Conservation (phyloP, 2,329 filamentous ascomycete species). For the Neocucurbitaria cava region DNA sequence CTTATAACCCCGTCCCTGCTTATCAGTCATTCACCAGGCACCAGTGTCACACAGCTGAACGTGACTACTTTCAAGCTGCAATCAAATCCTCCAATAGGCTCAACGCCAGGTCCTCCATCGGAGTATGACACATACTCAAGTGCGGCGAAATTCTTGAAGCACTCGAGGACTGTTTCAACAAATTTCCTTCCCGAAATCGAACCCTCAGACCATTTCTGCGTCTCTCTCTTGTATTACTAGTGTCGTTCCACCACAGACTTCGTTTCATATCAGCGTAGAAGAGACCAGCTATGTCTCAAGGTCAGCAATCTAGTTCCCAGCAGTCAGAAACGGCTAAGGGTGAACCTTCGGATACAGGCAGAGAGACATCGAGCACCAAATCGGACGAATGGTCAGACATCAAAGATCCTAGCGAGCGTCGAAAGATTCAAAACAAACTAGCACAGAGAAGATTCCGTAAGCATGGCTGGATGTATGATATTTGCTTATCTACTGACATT, state of each 20-base stretch:
- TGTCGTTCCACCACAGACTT: background rate
- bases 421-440: constrained; percentile 77
- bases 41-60: constrained; percentile 19
- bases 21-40: constrained; percentile 19
- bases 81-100: constrained; percentile 21
- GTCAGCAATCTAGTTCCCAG: constrained; percentile 21
- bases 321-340: constrained; percentile 22
- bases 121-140: background rate
- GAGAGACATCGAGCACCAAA: constrained; percentile 25
- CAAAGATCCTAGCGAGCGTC: constrained; percentile 72
- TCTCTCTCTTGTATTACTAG: background rate
- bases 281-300: constrained; percentile 29
- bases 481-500: constrained; percentile 3
- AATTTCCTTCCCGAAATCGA: background rate
- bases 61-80: constrained; percentile 12
- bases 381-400: constrained; percentile 74
- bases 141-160: background rate
- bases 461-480: constrained; percentile 34
- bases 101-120: constrained; percentile 21
- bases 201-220: background rate
- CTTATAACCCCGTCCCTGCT: constrained; percentile 5
- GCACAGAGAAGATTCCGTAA: constrained; percentile 79
- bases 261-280: background rate
- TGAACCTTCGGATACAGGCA: constrained; percentile 20
- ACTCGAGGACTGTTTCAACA: constrained; percentile 10